Evolutionary conservation across 2,329 filamentous ascomycete genomes (phyloP).

Genomic region (Colletotrichum lini): DNA sequence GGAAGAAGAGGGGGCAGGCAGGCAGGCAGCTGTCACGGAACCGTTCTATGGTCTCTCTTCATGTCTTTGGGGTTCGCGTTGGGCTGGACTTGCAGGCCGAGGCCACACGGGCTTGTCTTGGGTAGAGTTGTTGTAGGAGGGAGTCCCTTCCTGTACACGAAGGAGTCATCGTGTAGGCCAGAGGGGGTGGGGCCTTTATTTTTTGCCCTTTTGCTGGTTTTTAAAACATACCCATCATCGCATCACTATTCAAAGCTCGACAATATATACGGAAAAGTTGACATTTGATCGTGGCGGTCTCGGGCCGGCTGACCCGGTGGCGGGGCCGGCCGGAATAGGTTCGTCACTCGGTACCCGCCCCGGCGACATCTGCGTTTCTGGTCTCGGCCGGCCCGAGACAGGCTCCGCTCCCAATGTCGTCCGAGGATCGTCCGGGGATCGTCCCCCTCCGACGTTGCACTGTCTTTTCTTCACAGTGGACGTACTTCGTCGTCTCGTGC

Average conservation of each 20-base stretch:
- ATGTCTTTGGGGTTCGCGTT: not conserved
- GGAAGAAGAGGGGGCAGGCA: not conserved
- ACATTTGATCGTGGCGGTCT: not conserved
- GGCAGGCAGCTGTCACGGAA: not conserved
- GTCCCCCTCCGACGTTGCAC: not conserved
- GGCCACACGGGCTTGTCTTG: not conserved
- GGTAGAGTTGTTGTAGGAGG: not conserved
- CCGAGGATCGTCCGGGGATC: not conserved
- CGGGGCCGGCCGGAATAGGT: slow-evolving; percentile 2
- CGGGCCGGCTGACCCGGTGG: not conserved
- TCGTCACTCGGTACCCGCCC: not conserved
- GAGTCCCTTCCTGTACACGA: not conserved
- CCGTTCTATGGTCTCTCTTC: not conserved
- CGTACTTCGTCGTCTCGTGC: too few species aligned
- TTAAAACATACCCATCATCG: not conserved
- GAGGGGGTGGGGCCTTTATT: not conserved
- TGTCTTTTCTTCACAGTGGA: not conserved
- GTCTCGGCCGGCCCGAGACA: slow-evolving; percentile 13
- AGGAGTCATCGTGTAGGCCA: not conserved
- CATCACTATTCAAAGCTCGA: not conserved
- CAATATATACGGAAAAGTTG: not conserved
- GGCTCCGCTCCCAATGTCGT: slow-evolving; percentile 3
- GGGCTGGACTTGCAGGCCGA: slow-evolving; percentile 1
- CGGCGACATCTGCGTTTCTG: not conserved
- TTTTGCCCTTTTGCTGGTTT: not conserved